Conservation (phyloP, 768 basidiomycete species). For the Arthromyces matolae region DNA sequence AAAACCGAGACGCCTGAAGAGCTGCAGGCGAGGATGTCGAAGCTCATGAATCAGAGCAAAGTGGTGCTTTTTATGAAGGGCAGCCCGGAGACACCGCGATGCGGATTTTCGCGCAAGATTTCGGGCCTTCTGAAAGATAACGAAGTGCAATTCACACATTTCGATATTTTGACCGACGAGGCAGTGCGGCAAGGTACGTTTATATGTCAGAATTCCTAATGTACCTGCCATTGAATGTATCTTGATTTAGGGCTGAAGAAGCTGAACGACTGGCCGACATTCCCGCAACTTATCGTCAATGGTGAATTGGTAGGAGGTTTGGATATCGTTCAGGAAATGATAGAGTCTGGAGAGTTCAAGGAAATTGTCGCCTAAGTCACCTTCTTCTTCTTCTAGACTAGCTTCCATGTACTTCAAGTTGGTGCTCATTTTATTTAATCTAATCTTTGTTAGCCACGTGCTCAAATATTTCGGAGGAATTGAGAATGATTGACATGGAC, state of each 20-base stretch:
- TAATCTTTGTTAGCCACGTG: too few relatives aligned
- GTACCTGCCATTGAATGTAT: not conserved
- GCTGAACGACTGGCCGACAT: conserved; percentile 89
- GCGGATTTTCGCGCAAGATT: conserved; percentile 82
- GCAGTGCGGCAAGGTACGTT: conserved; percentile 70
- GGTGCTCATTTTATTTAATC: too few relatives aligned
- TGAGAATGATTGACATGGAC: too few relatives aligned
- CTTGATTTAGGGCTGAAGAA: conserved; percentile 54
- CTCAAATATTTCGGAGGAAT: too few relatives aligned
- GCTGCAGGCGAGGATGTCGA: conserved; percentile 57
- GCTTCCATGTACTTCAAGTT: too few relatives aligned
- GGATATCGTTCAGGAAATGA: conserved; percentile 90
- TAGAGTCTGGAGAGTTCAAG: conserved; percentile 70
- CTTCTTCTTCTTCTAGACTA: not conserved
- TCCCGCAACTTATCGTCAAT: conserved; percentile 79
- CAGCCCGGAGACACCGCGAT: conserved; percentile 68
- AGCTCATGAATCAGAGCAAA: conserved; percentile 73
- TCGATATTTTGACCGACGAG: conserved; percentile 84
- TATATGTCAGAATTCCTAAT: not conserved
- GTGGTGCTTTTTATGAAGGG: conserved; percentile 95
- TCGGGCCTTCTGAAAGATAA: conserved; percentile 63
- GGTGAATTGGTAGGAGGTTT: conserved; percentile 95
- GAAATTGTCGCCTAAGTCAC: conserved; percentile 32
- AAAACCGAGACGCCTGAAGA: conserved; percentile 58
- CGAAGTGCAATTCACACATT: conserved; percentile 63